phyloP scores from a whole-genome alignment of 2,329 filamentous ascomycete species.

The Aspergillaceae sp. region DNA sequence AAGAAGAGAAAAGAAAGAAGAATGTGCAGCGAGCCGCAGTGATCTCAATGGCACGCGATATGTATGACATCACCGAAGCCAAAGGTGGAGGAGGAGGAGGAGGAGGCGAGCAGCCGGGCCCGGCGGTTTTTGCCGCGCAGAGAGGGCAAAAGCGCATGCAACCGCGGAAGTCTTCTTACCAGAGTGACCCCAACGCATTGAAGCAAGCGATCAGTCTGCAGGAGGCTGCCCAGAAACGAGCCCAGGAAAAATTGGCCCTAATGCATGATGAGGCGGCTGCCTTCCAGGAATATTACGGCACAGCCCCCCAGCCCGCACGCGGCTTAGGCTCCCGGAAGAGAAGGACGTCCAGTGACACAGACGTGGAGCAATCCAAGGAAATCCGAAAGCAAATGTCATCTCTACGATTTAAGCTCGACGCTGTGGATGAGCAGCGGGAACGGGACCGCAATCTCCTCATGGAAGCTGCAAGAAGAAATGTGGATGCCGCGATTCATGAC shows the following conservation, averaged over 20 bases:
- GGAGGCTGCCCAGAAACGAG: conserved; percentile 77
- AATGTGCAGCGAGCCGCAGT: conserved; percentile 73
- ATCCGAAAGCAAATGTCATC: conserved; percentile 73
- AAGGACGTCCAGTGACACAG: conserved; percentile 62
- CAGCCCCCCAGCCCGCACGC: conserved; percentile 37
- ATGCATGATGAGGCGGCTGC: conserved; percentile 63
- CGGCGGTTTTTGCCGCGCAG: conserved; percentile 23
- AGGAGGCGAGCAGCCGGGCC: conserved; percentile 4
- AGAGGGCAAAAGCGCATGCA: conserved; percentile 26
- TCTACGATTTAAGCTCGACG: conserved; percentile 57
- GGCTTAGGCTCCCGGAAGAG: conserved; percentile 50
- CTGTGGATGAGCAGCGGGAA: conserved; percentile 41
- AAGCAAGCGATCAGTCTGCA: conserved; percentile 51
- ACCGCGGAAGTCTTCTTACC: conserved; percentile 23
- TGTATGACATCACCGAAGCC: conserved; percentile 58
- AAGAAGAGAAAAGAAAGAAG: conserved; percentile 65
- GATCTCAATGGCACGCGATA: conserved; percentile 78
- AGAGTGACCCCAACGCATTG: conserved; percentile 14
- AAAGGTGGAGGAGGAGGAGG: conserved; percentile 14
- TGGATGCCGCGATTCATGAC: conserved; percentile 64
- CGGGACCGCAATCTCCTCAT: conserved; percentile 67
- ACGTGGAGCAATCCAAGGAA: conserved; percentile 59
- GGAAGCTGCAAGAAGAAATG: conserved; percentile 73
- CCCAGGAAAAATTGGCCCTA: conserved; percentile 72
- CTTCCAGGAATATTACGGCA: conserved; percentile 71